A percentile compares a stretch with the other conserved stretches of the same genome.
Evolutionary conservation across 2,329 filamentous ascomycete species (phyloP).

Genomic region (Neopestalotiopsis clavispora): DNA sequence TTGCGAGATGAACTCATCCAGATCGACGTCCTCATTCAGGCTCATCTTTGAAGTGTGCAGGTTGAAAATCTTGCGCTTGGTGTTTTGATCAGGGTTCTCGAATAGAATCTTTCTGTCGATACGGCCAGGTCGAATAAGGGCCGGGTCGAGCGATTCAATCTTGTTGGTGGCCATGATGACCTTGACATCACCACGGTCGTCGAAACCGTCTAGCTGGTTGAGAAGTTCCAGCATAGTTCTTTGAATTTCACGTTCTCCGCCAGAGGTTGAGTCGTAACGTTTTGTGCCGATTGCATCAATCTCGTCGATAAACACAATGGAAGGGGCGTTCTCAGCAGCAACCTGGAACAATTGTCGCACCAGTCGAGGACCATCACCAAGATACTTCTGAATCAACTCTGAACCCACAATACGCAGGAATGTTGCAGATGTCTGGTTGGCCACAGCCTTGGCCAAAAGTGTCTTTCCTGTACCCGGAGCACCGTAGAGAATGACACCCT

Average conservation of each 20-base stretch:
- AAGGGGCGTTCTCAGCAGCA: conserved; percentile 92
- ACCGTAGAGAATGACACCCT: conserved; percentile 98
- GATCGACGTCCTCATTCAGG: conserved; percentile 92
- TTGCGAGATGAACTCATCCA: conserved; percentile 97
- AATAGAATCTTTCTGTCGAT: conserved; percentile 96
- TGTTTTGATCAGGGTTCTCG: conserved; percentile 78
- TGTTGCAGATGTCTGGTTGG: conserved; percentile 98
- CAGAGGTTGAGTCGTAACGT: conserved; percentile 96
- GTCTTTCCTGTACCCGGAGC: conserved; percentile 97
- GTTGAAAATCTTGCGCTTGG: conserved; percentile 96
- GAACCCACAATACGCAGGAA: conserved; percentile 97
- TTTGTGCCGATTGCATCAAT: conserved; percentile 99
- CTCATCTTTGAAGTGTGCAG: conserved; percentile 99
- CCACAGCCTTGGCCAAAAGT: conserved; percentile 92
- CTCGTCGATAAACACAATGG: conserved; percentile 98
- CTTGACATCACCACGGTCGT: conserved; percentile 98
- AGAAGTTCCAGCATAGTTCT: conserved; percentile 98
- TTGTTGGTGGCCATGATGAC: conserved; percentile 99
- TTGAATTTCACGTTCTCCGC: conserved; percentile 96
- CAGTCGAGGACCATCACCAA: conserved; percentile 92
- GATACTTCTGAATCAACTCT: conserved; percentile 97
- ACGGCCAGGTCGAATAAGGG: conserved; percentile 93
- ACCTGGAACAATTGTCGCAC: conserved; percentile 95
- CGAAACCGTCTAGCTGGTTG: conserved; percentile 98
- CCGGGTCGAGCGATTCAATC: conserved; percentile 96